Evolutionary conservation across 176 grass and related monocot genomes (phyloP).

Genomic region (Rhynchospora tenuis): DNA sequence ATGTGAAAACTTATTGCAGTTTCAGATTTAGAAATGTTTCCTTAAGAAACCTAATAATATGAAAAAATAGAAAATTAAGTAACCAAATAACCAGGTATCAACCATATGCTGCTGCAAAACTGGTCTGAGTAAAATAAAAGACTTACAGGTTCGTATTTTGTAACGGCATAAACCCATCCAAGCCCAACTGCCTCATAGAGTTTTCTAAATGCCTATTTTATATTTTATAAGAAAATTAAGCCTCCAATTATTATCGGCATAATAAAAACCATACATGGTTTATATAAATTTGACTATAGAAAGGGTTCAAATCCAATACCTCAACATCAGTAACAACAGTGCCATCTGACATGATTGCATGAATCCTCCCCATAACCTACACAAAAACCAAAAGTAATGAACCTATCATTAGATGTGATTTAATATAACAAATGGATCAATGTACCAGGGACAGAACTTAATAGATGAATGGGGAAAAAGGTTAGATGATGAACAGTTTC

Average conservation of each 20-base stretch:
- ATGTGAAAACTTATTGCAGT: too few relatives aligned
- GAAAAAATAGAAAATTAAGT: too few relatives aligned
- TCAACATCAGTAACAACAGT: slow-evolving; percentile 74
- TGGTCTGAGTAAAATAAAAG: not conserved
- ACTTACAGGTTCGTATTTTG: slow-evolving; percentile 95
- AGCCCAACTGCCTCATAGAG: slow-evolving; percentile 91
- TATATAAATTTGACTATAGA: not conserved
- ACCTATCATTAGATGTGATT: not conserved
- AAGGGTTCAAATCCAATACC: slow-evolving; percentile 30
- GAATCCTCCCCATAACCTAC: slow-evolving; percentile 87
- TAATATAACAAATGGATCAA: not conserved
- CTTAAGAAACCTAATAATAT: not conserved
- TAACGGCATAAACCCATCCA: slow-evolving; percentile 94
- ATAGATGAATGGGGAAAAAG: not conserved
- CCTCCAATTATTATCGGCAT: not conserved
- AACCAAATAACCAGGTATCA: not conserved
- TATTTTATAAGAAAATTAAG: not conserved
- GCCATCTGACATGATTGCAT: slow-evolving; percentile 82
- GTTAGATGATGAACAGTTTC: slow-evolving; percentile 53
- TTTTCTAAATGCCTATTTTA: slow-evolving; percentile 79
- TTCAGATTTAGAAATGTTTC: not conserved
- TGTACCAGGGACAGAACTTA: not conserved
- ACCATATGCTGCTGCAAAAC: not conserved
- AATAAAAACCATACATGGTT: slow-evolving; percentile 9
- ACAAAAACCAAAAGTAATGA: not conserved